A percentile compares a stretch with the other conserved stretches of the same genome.
Evolutionary conservation across 495 filamentous ascomycete species (phyloP).

Genomic region (Neurospora discreta): DNA sequence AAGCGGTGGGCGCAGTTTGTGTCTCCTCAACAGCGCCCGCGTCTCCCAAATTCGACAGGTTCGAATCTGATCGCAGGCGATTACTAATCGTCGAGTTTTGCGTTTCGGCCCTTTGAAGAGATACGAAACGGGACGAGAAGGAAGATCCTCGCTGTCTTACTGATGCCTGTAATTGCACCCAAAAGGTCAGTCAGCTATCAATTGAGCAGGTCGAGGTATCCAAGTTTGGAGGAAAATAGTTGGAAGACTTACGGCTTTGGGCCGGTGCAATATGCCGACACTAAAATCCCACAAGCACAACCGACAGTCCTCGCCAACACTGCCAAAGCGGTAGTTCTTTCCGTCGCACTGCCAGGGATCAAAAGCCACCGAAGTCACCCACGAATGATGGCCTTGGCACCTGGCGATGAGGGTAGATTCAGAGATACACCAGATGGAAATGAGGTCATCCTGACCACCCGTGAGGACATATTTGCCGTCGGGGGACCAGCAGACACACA

Average conservation of each 20-base stretch:
- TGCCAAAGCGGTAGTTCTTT: slow-evolving; percentile 87
- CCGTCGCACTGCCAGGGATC: slow-evolving; percentile 96
- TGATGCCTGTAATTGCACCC: slow-evolving; percentile 22
- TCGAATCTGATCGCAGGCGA: slow-evolving; percentile 55
- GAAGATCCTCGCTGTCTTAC: slow-evolving; percentile 51
- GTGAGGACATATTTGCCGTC: slow-evolving; percentile 94
- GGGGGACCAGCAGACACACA: slow-evolving; percentile 93
- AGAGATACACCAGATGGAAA: slow-evolving; percentile 84
- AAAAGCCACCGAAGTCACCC: slow-evolving; percentile 88
- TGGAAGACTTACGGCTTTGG: slow-evolving; percentile 46
- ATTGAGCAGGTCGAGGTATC: not conserved
- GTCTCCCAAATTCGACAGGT: slow-evolving; percentile 32
- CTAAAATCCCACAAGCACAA: slow-evolving; percentile 95
- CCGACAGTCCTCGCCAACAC: slow-evolving; percentile 86
- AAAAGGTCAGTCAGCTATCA: slow-evolving; percentile 9
- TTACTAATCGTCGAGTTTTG: slow-evolving; percentile 39
- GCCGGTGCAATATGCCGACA: slow-evolving; percentile 88
- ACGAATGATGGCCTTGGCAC: slow-evolving; percentile 86
- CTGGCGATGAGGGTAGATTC: slow-evolving; percentile 80
- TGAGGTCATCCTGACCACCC: slow-evolving; percentile 89
- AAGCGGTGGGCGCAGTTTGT: not conserved
- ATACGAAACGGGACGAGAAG: slow-evolving; percentile 42
- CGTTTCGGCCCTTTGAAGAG: slow-evolving; percentile 36
- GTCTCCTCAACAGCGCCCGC: slow-evolving; percentile 31
- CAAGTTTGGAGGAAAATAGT: too few species aligned